A percentile compares a stretch with the other conserved stretches of the same genome.
Conservation (phyloP, 441 rosid genomes). For the Hura crepitans region DNA sequence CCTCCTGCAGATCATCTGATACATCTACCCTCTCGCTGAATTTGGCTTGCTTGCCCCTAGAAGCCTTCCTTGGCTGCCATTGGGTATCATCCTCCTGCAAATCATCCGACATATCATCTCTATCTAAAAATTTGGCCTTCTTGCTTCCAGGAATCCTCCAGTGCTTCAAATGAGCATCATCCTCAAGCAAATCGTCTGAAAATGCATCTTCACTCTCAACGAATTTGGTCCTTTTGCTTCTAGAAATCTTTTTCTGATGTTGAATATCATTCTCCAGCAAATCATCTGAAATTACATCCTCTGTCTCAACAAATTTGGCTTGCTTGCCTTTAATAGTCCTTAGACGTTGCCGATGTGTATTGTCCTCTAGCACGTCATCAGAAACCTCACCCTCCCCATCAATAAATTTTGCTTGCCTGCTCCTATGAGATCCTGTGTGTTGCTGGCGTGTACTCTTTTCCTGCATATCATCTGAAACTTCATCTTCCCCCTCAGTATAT, state of each 20-base stretch:
- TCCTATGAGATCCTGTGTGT: conserved; percentile 23
- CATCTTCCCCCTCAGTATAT: conserved; percentile 38
- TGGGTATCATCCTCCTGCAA: conserved; percentile 20
- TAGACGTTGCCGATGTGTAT: conserved; percentile 22
- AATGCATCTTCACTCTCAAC: conserved; percentile 38
- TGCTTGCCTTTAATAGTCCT: conserved; percentile 36
- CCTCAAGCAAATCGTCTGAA: conserved; percentile 43
- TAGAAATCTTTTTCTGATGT: conserved; percentile 27
- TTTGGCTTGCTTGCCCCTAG: conserved; percentile 29
- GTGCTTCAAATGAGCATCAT: conserved; percentile 20
- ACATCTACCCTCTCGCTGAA: conserved; percentile 36
- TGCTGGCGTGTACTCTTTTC: conserved; percentile 29
- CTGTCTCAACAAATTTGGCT: conserved; percentile 33
- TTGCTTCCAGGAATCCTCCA: conserved; percentile 14
- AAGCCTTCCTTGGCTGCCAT: conserved; percentile 14
- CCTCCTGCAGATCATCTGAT: conserved; percentile 37
- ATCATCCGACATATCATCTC: conserved; percentile 28
- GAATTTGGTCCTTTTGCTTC: conserved; percentile 38
- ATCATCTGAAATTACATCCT: conserved; percentile 39
- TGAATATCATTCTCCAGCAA: conserved; percentile 32
- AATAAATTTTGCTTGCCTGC: conserved; percentile 29
- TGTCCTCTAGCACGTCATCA: conserved; percentile 39
- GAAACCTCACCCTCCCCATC: conserved; percentile 39
- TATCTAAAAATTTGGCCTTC: conserved; percentile 29
- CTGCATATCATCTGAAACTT: conserved; percentile 46